Percentiles rank a stretch among this genome's conserved stretches.
phyloP scores from a whole-genome alignment of 1,284 basidiomycete genomes.

The Trichosporon asahii region DNA sequence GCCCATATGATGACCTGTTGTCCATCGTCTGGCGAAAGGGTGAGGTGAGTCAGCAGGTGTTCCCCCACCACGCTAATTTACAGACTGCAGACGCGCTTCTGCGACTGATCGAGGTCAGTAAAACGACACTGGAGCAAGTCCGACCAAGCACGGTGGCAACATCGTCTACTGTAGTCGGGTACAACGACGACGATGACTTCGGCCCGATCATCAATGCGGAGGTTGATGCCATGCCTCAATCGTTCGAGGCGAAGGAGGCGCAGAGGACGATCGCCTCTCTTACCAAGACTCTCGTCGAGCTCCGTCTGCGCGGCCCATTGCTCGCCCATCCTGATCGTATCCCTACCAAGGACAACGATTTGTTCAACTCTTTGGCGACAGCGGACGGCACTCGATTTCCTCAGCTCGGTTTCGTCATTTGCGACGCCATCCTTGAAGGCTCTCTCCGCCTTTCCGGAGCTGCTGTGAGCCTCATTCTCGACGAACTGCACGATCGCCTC shows the following conservation, averaged over 20 bases:
- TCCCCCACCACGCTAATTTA: too few relatives aligned
- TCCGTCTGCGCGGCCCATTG: slow-evolving; percentile 57
- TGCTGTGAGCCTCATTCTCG: slow-evolving; percentile 59
- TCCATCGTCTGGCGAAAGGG: slow-evolving; percentile 59
- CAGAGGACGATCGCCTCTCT: slow-evolving; percentile 29
- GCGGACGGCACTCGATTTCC: slow-evolving; percentile 60
- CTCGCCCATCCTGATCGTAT: slow-evolving; percentile 56
- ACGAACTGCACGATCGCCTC: slow-evolving; percentile 59
- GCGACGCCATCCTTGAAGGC: slow-evolving; percentile 59
- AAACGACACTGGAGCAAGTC: slow-evolving; percentile 3
- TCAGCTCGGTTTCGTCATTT: slow-evolving; percentile 59
- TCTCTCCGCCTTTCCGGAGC: slow-evolving; percentile 59
- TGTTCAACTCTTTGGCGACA: slow-evolving; percentile 61
- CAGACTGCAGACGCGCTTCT: slow-evolving; percentile 12
- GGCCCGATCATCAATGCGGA: slow-evolving; percentile 58
- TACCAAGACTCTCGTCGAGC: slow-evolving; percentile 36
- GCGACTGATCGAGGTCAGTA: slow-evolving; percentile 26
- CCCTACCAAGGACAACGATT: slow-evolving; percentile 61
- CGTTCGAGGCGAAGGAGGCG: slow-evolving; percentile 37
- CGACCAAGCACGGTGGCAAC: not conserved
- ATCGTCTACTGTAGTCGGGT: not conserved
- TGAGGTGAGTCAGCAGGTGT: slow-evolving; percentile 59
- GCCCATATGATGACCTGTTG: slow-evolving; percentile 5
- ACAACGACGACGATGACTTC: slow-evolving; percentile 63
- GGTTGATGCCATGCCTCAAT: slow-evolving; percentile 38